phyloP scores from a whole-genome alignment of 108 stramenopile genomes.

The Conticribra weissflogii region DNA sequence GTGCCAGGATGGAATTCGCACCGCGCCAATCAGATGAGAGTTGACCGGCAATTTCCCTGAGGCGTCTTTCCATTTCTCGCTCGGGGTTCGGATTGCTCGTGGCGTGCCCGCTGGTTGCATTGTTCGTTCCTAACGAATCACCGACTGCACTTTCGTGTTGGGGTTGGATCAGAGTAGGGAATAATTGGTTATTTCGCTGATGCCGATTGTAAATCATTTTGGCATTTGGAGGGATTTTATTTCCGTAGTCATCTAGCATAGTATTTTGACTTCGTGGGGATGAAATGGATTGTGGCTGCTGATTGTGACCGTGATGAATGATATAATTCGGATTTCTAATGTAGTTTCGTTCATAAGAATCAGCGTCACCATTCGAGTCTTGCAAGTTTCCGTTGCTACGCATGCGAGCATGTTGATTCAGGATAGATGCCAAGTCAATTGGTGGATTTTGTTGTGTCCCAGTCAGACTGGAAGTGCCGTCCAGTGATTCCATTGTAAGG shows the following conservation, averaged over 20 bases:
- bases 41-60: slow-evolving; percentile 77
- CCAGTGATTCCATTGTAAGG: slow-evolving; percentile 21
- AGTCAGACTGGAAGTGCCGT: background rate
- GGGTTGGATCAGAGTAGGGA: slow-evolving; percentile 51
- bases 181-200: background rate
- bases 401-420: slow-evolving; percentile 13
- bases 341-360: slow-evolving; percentile 5
- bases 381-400: slow-evolving; percentile 1
- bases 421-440: slow-evolving; percentile 1
- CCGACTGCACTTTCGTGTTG: no score
- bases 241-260: slow-evolving; percentile 41
- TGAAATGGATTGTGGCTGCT: slow-evolving; percentile 2
- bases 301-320: background rate
- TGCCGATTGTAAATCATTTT: slow-evolving; percentile 34
- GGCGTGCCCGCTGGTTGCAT: slow-evolving; percentile 8
- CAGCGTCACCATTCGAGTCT: slow-evolving; percentile 21
- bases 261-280: slow-evolving; percentile 39
- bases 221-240: slow-evolving; percentile 40
- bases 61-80: slow-evolving; percentile 72
- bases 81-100: background rate
- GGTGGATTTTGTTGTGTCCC: slow-evolving; percentile 1
- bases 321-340: slow-evolving; percentile 30
- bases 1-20: slow-evolving; percentile 64
- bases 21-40: slow-evolving; percentile 77
- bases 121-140: slow-evolving; percentile 36